phyloP scores from a whole-genome alignment of 164 flowering plant genomes.

The Magnolia sinica region DNA sequence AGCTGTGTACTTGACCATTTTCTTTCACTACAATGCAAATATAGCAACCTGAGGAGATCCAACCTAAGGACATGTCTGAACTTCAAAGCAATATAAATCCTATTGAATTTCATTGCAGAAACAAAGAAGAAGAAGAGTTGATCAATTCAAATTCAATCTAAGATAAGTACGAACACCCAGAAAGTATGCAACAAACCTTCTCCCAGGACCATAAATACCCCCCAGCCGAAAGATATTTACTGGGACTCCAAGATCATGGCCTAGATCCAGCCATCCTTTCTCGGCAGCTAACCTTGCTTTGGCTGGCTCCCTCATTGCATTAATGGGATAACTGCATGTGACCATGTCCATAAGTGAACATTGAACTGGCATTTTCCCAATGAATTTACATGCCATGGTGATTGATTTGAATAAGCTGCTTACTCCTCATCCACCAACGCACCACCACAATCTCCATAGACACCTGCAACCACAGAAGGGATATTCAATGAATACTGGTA shows the following conservation, averaged over 20 bases:
- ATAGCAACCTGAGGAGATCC: too few relatives aligned
- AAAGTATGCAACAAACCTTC: slow-evolving; percentile 49
- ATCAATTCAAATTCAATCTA: neutral
- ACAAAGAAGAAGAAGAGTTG: neutral
- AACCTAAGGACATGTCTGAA: too few relatives aligned
- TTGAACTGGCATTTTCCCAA: slow-evolving; percentile 1
- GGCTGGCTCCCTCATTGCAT: slow-evolving; percentile 44
- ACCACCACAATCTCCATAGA: slow-evolving; percentile 87
- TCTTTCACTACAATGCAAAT: too few relatives aligned
- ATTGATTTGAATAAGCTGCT: slow-evolving; percentile 26
- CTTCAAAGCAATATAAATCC: too few relatives aligned
- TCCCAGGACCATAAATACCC: slow-evolving; percentile 97
- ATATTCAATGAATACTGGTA: neutral
- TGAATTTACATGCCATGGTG: slow-evolving; percentile 7
- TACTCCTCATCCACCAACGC: slow-evolving; percentile 91
- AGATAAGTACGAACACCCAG: neutral
- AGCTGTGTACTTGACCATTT: too few relatives aligned
- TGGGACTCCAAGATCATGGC: slow-evolving; percentile 47
- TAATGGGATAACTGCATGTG: slow-evolving; percentile 50
- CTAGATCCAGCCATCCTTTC: slow-evolving; percentile 70
- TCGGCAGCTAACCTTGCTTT: slow-evolving; percentile 74
- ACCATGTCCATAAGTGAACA: slow-evolving; percentile 12
- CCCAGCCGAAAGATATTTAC: slow-evolving; percentile 73
- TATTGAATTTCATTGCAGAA: too few relatives aligned
- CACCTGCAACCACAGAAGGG: slow-evolving; percentile 46